Conservation (phyloP, 495 filamentous ascomycete genomes). For the Astrocystis sublimbata region DNA sequence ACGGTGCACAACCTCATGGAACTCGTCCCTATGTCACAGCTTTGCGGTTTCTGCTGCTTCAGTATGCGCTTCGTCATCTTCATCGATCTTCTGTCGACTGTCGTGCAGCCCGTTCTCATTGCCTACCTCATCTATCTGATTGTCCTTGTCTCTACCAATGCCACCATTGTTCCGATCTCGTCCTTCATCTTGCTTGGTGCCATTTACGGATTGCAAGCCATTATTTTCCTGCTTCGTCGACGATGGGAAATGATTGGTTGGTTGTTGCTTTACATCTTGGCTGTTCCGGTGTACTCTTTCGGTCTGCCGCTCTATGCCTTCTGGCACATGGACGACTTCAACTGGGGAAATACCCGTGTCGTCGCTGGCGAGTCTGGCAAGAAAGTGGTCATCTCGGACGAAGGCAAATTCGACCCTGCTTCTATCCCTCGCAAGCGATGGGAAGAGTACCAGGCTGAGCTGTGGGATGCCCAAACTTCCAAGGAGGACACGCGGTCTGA, state of each 20-base stretch:
- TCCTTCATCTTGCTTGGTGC: slow-evolving; percentile 88
- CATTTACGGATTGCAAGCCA: slow-evolving; percentile 93
- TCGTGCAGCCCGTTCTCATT: slow-evolving; percentile 90
- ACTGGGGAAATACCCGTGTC: slow-evolving; percentile 94
- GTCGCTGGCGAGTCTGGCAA: slow-evolving; percentile 94
- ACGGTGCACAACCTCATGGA: slow-evolving; percentile 98
- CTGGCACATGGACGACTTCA: slow-evolving; percentile 99
- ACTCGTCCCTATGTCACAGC: slow-evolving; percentile 85
- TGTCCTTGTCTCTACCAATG: slow-evolving; percentile 62
- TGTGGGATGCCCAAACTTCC: slow-evolving; percentile 90
- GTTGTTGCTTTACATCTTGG: slow-evolving; percentile 95
- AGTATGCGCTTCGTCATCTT: slow-evolving; percentile 99
- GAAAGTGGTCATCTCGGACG: slow-evolving; percentile 91
- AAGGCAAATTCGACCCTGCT: slow-evolving; percentile 95
- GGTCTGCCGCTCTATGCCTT: slow-evolving; percentile 92
- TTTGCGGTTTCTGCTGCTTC: slow-evolving; percentile 99
- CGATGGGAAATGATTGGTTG: slow-evolving; percentile 99
- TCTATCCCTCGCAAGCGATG: slow-evolving; percentile 96
- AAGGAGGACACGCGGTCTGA: slow-evolving; percentile 85
- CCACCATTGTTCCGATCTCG: slow-evolving; percentile 70
- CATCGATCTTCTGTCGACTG: slow-evolving; percentile 84
- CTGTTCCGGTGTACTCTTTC: slow-evolving; percentile 89
- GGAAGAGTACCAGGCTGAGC: slow-evolving; percentile 97
- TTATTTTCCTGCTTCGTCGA: slow-evolving; percentile 93
- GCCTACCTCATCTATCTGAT: slow-evolving; percentile 91